These are phyloP conservation scores for Yamadazyma triangularis DNA, from an alignment of 1,139 yeast genomes.

Conservation along the genomic window DNA sequence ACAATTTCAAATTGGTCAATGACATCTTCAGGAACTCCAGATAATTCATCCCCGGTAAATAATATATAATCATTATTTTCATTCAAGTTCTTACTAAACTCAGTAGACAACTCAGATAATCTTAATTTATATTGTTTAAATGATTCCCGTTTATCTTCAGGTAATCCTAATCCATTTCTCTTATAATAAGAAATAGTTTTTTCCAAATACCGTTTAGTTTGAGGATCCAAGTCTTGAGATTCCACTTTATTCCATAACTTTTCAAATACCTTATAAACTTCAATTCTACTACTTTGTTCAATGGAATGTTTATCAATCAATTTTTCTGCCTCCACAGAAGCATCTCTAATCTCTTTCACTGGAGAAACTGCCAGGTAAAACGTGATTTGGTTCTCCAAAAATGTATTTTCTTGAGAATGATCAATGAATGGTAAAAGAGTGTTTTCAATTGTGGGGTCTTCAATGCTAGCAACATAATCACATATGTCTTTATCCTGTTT, in stretches of 20 bases:
- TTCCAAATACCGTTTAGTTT: conserved; percentile 52
- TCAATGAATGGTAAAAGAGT: conserved; percentile 50
- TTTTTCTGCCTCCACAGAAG: conserved; percentile 62
- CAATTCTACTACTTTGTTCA: conserved; percentile 64
- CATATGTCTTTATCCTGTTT: conserved; percentile 41
- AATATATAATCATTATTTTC: conserved; percentile 61
- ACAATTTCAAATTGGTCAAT: conserved; percentile 52
- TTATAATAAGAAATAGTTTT: conserved; percentile 53
- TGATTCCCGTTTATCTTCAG: conserved; percentile 49
- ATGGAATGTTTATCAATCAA: conserved; percentile 51
- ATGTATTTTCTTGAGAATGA: conserved; percentile 43
- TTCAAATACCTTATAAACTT: conserved; percentile 58
- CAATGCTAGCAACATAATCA: conserved; percentile 48
- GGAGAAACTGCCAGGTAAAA: conserved; percentile 71
- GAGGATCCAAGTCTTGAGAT: conserved; percentile 41
- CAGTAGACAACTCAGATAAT: conserved; percentile 52
- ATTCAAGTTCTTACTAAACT: conserved; percentile 62
- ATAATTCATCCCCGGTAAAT: conserved; percentile 61
- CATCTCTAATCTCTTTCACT: conserved; percentile 60
- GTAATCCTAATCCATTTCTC: conserved; percentile 64
- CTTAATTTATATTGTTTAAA: conserved; percentile 56
- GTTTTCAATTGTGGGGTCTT: conserved; percentile 50
- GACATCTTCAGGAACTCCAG: conserved; percentile 68
- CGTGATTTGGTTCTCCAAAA: conserved; percentile 45
- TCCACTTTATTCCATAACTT: conserved; percentile 38